These are phyloP conservation scores for Chlorokybus atmophyticus DNA, from an alignment of 139 green algal genomes.

Conservation along the genomic window DNA sequence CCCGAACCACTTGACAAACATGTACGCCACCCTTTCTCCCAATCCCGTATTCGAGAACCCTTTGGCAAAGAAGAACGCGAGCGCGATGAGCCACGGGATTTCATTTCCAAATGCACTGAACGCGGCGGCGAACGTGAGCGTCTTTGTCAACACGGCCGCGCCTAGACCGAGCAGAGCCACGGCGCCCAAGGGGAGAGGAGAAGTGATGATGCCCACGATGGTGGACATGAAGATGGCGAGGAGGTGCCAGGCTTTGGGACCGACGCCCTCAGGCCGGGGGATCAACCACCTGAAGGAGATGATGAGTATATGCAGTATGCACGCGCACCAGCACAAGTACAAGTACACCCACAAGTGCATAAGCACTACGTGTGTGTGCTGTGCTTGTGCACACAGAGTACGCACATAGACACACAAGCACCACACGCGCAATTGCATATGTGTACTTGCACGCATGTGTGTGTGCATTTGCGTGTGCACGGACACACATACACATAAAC, in stretches of 20 bases:
- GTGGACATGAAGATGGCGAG: conserved; percentile 83
- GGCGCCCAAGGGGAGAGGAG: conserved; percentile 84
- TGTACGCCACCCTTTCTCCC: conserved; percentile 91
- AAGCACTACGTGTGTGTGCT: too few species aligned
- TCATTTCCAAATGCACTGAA: conserved; percentile 91
- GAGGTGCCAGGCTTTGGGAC: conserved; percentile 55
- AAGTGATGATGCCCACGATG: conserved; percentile 79
- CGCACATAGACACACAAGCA: too few species aligned
- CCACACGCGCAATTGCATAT: too few species aligned
- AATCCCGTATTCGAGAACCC: conserved; percentile 97
- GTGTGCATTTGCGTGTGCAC: too few species aligned
- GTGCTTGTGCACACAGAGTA: too few species aligned
- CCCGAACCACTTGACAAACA: not conserved
- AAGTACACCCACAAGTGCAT: too few species aligned
- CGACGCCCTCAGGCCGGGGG: conserved; percentile 65
- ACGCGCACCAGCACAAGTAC: too few species aligned
- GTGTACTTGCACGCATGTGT: too few species aligned
- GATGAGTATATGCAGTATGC: too few species aligned
- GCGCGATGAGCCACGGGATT: conserved; percentile 96
- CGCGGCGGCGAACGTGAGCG: conserved; percentile 84
- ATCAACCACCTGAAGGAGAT: conserved; percentile 72
- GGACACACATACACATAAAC: too few species aligned
- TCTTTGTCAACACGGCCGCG: conserved; percentile 80
- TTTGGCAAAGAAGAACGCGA: conserved; percentile 94
- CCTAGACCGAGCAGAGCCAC: conserved; percentile 93